Base-by-base conservation (phyloP, 352 stramenopile species). In the Elongisporangium undulatum region DNA sequence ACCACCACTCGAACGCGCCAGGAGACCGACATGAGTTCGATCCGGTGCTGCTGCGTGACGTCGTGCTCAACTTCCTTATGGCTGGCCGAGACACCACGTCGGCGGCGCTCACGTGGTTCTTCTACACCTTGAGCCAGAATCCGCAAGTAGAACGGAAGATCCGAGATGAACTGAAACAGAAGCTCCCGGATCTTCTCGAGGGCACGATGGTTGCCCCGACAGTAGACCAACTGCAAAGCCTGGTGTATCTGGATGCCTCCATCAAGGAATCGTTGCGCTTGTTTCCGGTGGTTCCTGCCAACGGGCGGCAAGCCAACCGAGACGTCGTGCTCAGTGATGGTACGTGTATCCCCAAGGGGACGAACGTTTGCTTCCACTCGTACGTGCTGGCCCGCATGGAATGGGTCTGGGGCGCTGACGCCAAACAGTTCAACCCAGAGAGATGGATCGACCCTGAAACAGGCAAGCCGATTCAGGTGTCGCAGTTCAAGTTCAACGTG, bases 21-120 rank as follows among this genome's bases (percentile, higher is more conserved):
- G 9, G 52, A 53, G 5, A 49, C 13, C 6, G 21, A n/a, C 20
- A 29, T 26, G 52, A 57, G 59, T 7, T 45, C 59, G 58, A 63
- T 34, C 34, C 51, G 4, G 48, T 51, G 15, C 65, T 66, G 15
- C 67, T 95, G 3, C 79, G 79, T 4, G 74, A 94, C 49, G 81
- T 94, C 29, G 71, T 88, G 23, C 59, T 95, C 20, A 82, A 75
- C 60, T 74, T 94, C 29, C 75, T 93, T 4, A 61, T 90, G 12
- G 83, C 81, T 52, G 83, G 83, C 5, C 71, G 80, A 2, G 82
- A 89, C 24, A 88, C 87, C 1, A 94, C 82, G 15, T 69, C 81
- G 0, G 69, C 81, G 52, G 81, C 74, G 1, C 39, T 95, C 12
- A 64, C 58, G 13, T 90, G 71, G 72, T 79, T 85, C 56, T 55